Evolutionary conservation across 1,284 basidiomycete genomes (phyloP), one percentile per base, ranked within the genome.

Genomic region (Ganoderma multipileum): DNA sequence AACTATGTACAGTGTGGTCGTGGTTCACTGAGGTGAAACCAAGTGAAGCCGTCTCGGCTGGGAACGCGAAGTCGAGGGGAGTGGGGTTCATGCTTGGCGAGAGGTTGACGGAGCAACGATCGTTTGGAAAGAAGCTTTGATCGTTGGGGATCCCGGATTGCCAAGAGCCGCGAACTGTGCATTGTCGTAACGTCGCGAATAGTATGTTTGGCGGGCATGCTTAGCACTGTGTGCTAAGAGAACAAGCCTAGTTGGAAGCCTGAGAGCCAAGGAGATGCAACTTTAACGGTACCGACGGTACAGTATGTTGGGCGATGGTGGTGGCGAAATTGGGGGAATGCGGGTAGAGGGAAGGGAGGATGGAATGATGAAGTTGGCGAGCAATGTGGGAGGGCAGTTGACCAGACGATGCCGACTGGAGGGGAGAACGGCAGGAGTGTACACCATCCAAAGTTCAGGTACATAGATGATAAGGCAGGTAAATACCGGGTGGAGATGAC

Each of bases 391-490:
- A 36, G 30, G 54, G 8, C 54, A 47, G 8, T 54, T 41, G 66
- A 71, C 64, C 52, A 71, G 60, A 68, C 55, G 67, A 68, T 57
- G 70, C 70, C 70, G 70, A 71, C 68, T 71, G 70, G 70, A 54
- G 62, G 63, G 61, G 23, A 12, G 38, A 66, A 61, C 66, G 39
- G n/a, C 28, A 33, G 8, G 33, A 33, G 33, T 33, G 8, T 33
- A 33, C 44, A 30, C 28, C 39, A 38, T 28, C 30, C 38, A 23
- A 42, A 33, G 8, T 52, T 30, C 33, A 55, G 61, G 64, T 61
- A 60, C 47, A 26, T 50, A 3, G 4, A 23, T 9, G 47, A 50
- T 23, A 50, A 47, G 44, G n/a, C 44, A 47, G 47, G 23, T 50
- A 50, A 44, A 63, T 58, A 61, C 14, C 6, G 30, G 28, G 26